Percentiles rank a stretch among this genome's conserved stretches.
phyloP scores from a whole-genome alignment of 2,329 filamentous ascomycete species.

The Phoma sp. region DNA sequence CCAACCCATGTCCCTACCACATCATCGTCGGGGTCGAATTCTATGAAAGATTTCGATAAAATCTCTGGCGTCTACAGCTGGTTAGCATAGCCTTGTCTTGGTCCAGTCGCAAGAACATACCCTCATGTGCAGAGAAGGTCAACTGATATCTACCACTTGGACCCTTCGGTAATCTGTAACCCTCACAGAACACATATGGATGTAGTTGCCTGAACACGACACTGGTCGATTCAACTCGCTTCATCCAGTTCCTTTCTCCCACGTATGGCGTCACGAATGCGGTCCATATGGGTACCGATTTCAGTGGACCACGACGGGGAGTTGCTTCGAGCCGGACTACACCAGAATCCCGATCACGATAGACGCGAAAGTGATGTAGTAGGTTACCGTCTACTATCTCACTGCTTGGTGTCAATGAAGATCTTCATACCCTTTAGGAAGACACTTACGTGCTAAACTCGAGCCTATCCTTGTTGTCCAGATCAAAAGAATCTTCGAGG shows the following conservation, averaged over 20 bases:
- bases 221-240: slow-evolving; percentile 49
- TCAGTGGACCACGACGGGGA: slow-evolving; percentile 58
- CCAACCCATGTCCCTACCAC: not conserved
- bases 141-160: slow-evolving; percentile 41
- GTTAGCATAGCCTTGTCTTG: not conserved
- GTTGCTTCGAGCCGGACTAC: slow-evolving; percentile 64
- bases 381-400: slow-evolving; percentile 60
- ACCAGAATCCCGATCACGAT: slow-evolving; percentile 57
- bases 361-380: slow-evolving; percentile 62
- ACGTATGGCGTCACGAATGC: slow-evolving; percentile 53
- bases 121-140: slow-evolving; percentile 42
- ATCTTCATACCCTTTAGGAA: not conserved
- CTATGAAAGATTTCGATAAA: slow-evolving; percentile 44
- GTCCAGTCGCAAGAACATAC: slow-evolving; percentile 21
- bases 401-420: slow-evolving; percentile 42
- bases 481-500: slow-evolving; percentile 59
- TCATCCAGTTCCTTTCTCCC: slow-evolving; percentile 56
- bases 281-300: slow-evolving; percentile 66
- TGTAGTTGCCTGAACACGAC: slow-evolving; percentile 59
- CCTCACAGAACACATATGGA: slow-evolving; percentile 60
- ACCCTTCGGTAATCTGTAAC: slow-evolving; percentile 52
- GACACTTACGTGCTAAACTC: slow-evolving; percentile 57
- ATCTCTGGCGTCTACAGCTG: slow-evolving; percentile 30
- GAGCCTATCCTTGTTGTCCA: slow-evolving; percentile 44
- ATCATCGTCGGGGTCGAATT: slow-evolving; percentile 27